Conservation (phyloP, 768 basidiomycete genomes). For the Kwoniella sp. region DNA sequence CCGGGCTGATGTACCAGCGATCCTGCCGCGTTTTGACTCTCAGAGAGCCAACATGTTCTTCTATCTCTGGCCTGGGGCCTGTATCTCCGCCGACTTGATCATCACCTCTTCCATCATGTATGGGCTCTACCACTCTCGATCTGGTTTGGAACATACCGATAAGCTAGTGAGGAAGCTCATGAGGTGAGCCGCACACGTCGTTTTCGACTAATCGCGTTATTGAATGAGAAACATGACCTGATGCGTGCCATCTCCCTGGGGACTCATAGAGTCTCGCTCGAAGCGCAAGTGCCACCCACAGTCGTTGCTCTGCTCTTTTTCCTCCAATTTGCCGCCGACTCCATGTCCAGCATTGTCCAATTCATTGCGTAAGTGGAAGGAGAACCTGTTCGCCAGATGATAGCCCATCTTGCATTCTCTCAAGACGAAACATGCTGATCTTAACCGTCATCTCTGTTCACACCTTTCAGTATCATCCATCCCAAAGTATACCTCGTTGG, state of each 20-base stretch:
- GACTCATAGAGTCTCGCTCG: slow-evolving; percentile 14
- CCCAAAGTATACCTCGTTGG: slow-evolving; percentile 24
- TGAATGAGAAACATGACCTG: background rate
- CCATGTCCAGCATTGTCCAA: slow-evolving; percentile 25
- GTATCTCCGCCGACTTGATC: slow-evolving; percentile 21
- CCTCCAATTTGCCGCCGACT: slow-evolving; percentile 17
- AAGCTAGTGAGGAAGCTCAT: slow-evolving; percentile 14
- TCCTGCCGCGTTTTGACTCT: background rate
- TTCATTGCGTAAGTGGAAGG: slow-evolving; percentile 29
- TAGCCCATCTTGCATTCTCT: too few relatives aligned
- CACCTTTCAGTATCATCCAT: slow-evolving; percentile 16
- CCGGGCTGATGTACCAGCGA: background rate
- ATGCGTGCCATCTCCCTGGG: background rate
- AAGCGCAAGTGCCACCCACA: slow-evolving; percentile 24
- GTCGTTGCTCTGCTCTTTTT: slow-evolving; percentile 22
- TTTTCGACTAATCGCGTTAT: background rate
- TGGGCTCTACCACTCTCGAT: slow-evolving; percentile 17
- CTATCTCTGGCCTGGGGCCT: slow-evolving; percentile 29
- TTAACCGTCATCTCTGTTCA: background rate
- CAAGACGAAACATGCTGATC: background rate
- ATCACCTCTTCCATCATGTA: slow-evolving; percentile 25
- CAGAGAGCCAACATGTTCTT: slow-evolving; percentile 23
- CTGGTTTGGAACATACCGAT: slow-evolving; percentile 22
- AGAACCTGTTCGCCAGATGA: too few relatives aligned
- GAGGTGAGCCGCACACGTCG: background rate